These are phyloP conservation scores for Cubamyces lactineus DNA, from an alignment of 768 basidiomycete species.

Conservation along the genomic window DNA sequence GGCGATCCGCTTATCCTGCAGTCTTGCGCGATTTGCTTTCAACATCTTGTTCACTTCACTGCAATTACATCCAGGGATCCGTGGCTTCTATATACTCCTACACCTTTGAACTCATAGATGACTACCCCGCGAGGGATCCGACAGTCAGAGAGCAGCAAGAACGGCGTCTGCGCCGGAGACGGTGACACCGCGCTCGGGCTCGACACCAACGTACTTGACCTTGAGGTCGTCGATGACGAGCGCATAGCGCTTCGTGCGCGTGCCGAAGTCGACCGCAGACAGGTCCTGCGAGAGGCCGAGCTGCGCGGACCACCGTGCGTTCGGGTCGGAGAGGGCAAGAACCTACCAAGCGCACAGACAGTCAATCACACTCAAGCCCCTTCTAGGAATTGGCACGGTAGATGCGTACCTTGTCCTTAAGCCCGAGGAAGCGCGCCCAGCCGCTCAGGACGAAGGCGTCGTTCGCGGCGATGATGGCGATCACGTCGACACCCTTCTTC, in stretches of 20 bases:
- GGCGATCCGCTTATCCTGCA: no score
- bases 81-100: conserved; percentile 1
- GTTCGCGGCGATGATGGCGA: conserved; percentile 78
- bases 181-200: conserved; percentile 40
- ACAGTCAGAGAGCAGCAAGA: conserved; percentile 40
- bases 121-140: background rate
- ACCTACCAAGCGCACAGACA: conserved; percentile 30
- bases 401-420: conserved; percentile 61
- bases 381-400: no score
- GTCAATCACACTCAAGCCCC: background rate
- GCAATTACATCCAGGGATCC: background rate
- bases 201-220: conserved; percentile 60
- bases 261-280: conserved; percentile 40
- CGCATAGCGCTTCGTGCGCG: conserved; percentile 55
- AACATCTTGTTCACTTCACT: background rate
- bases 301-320: conserved; percentile 39
- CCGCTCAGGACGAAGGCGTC: conserved; percentile 74
- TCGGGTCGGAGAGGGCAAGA: conserved; percentile 39
- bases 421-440: conserved; percentile 35
- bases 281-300: conserved; percentile 59
- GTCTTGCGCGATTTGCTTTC: background rate
- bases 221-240: conserved; percentile 70
- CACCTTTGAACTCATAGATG: conserved; percentile 6
- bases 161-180: conserved; percentile 44
- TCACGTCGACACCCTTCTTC: conserved; percentile 71